A percentile compares a stretch with the other conserved stretches of the same genome.
Conservation (phyloP, 371 early-diverging fungal genomes). For the Circinella umbellata region DNA sequence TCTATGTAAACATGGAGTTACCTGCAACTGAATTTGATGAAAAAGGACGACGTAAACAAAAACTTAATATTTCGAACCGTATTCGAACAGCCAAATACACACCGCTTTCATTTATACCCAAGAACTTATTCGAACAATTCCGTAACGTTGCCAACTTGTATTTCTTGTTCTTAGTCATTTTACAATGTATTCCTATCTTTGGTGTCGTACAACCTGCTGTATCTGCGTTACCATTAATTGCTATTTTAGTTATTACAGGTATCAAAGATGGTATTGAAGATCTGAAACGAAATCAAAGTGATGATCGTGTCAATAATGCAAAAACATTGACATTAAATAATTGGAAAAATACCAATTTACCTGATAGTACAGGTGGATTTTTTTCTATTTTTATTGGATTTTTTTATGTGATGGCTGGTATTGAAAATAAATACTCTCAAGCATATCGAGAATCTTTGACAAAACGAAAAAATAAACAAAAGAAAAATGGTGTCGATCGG, state of each 20-base stretch:
- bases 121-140: conserved; percentile 92
- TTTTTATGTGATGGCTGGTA: conserved; percentile 32
- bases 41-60: conserved; percentile 21
- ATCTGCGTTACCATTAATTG: conserved; percentile 83
- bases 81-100: conserved; percentile 88
- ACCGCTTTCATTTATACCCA: conserved; percentile 86
- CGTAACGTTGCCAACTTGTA: conserved; percentile 91
- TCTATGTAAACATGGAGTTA: conserved; percentile 46
- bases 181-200: conserved; percentile 81
- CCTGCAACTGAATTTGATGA: conserved; percentile 37
- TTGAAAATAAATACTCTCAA: conserved; percentile 26
- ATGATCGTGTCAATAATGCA: conserved; percentile 71
- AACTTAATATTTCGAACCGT: conserved; percentile 58
- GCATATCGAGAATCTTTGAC: conserved; percentile 16
- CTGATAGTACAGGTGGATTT: conserved; percentile 28
- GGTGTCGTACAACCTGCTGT: conserved; percentile 75
- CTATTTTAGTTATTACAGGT: conserved; percentile 84
- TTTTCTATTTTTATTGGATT: conserved; percentile 36
- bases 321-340: conserved; percentile 51
- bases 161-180: conserved; percentile 85
- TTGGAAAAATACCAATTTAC: conserved; percentile 62
- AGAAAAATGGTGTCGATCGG: conserved; percentile 1
- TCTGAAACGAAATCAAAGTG: conserved; percentile 85
- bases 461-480: conserved; percentile 9
- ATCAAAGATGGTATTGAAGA: conserved; percentile 97